Evolutionary conservation across 305 asterid species (phyloP).

Genomic region (Caryopteris hybrid): DNA sequence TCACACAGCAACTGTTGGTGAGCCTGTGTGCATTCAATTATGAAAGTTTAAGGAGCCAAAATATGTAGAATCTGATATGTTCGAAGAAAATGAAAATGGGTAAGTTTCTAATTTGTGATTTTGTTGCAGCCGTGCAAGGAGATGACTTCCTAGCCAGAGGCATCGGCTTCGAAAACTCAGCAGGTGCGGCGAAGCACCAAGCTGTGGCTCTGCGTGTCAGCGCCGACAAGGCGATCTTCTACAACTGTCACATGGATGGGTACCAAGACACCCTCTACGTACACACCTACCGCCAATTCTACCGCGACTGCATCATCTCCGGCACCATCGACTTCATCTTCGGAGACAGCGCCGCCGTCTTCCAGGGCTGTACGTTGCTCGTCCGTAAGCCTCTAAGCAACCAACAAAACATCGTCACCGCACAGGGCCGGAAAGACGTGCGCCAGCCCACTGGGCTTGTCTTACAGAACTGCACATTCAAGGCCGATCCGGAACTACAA

Average conservation of each 20-base stretch:
- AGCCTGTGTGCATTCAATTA: neutral
- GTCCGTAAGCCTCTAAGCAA: slow-evolving; percentile 53
- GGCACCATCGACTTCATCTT: slow-evolving; percentile 88
- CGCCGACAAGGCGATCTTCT: slow-evolving; percentile 52
- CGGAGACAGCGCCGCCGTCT: slow-evolving; percentile 81
- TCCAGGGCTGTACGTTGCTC: slow-evolving; percentile 62
- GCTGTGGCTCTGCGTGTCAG: slow-evolving; percentile 76
- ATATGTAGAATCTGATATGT: too few relatives aligned
- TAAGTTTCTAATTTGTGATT: too few relatives aligned
- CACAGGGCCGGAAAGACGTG: slow-evolving; percentile 65
- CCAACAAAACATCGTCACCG: slow-evolving; percentile 72
- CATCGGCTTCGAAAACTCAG: slow-evolving; percentile 50
- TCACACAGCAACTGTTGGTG: slow-evolving; percentile 65
- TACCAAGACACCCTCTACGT: slow-evolving; percentile 79
- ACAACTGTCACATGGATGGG: slow-evolving; percentile 73
- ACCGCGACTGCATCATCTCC: slow-evolving; percentile 58
- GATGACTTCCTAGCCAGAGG: slow-evolving; percentile 66
- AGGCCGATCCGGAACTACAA: slow-evolving; percentile 37
- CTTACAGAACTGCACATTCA: slow-evolving; percentile 68
- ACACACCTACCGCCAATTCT: slow-evolving; percentile 79
- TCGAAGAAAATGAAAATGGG: too few relatives aligned
- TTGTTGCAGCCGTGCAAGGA: slow-evolving; percentile 51
- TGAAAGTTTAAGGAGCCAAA: too few relatives aligned
- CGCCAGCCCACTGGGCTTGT: slow-evolving; percentile 69
- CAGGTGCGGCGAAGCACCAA: slow-evolving; percentile 63